Percentiles rank a stretch among this genome's conserved stretches.
phyloP scores from a whole-genome alignment of 1,139 yeast species.

The Hansenula anomala region DNA sequence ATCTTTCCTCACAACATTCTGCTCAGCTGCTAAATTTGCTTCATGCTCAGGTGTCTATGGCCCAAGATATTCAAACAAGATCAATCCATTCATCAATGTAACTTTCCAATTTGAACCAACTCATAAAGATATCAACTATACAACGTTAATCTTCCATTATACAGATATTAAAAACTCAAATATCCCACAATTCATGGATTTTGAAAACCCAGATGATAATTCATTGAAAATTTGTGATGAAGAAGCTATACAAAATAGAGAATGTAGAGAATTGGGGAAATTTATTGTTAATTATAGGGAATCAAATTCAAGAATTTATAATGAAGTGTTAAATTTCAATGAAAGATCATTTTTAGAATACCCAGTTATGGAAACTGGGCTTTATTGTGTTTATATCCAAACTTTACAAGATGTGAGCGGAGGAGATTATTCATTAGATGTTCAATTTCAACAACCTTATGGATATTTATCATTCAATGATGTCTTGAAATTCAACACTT shows the following conservation, averaged over 20 bases:
- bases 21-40: not conserved
- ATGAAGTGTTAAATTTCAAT: not conserved
- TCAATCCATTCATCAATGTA: constrained; percentile 1
- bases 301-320: not conserved
- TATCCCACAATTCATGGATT: not conserved
- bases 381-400: constrained; percentile 3
- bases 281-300: not conserved
- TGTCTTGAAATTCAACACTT: not conserved
- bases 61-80: not conserved
- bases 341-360: not conserved
- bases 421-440: no score
- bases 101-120: not conserved
- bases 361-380: not conserved
- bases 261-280: constrained; percentile 1
- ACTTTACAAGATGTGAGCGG: not conserved
- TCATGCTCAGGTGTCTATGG: constrained; percentile 1
- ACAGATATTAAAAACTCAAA: not conserved
- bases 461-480: constrained; percentile 1
- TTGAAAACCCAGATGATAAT: not conserved
- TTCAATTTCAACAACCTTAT: constrained; percentile 3
- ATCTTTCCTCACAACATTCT: not conserved
- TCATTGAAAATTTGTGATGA: not conserved
- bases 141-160: constrained; percentile 2
- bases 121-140: not conserved
- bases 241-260: not conserved